A percentile compares a stretch with the other conserved stretches of the same genome.
Conservation (phyloP, 441 rosid genomes). For the Pelargonium australe region DNA sequence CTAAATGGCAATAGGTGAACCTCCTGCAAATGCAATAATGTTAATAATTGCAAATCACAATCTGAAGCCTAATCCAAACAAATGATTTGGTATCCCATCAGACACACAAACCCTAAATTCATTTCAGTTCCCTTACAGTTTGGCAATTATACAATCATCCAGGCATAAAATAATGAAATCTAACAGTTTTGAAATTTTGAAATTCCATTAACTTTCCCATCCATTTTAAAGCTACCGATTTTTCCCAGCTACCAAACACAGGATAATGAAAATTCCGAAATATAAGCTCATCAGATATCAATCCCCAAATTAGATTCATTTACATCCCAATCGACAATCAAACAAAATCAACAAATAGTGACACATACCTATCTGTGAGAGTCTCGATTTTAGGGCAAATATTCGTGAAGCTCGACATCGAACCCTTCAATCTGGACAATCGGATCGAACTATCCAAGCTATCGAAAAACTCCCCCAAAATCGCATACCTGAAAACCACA, state of each 20-base stretch:
- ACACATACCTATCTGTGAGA: constrained; percentile 57
- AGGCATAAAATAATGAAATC: no score
- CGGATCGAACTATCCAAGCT: constrained; percentile 56
- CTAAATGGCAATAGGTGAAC: constrained; percentile 60
- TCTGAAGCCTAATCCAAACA: background rate
- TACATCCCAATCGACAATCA: background rate
- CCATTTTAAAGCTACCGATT: background rate
- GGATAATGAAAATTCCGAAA: background rate
- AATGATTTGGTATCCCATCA: background rate
- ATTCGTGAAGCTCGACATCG: constrained; percentile 43
- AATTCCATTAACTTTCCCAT: background rate
- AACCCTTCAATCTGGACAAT: constrained; percentile 45
- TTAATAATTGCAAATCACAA: background rate
- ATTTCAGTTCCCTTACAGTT: no score
- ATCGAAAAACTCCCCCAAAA: constrained; percentile 57
- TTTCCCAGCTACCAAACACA: background rate
- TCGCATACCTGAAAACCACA: constrained; percentile 38
- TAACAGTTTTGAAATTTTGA: no score
- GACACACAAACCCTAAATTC: background rate
- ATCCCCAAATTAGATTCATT: background rate
- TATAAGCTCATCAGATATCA: background rate
- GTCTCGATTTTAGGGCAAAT: constrained; percentile 49
- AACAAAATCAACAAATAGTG: background rate
- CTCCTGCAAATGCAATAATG: constrained; percentile 42
- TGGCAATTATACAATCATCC: no score